These are phyloP conservation scores for Thraustochytrium striatum DNA, from an alignment of 352 stramenopile species.

Conservation along the genomic window DNA sequence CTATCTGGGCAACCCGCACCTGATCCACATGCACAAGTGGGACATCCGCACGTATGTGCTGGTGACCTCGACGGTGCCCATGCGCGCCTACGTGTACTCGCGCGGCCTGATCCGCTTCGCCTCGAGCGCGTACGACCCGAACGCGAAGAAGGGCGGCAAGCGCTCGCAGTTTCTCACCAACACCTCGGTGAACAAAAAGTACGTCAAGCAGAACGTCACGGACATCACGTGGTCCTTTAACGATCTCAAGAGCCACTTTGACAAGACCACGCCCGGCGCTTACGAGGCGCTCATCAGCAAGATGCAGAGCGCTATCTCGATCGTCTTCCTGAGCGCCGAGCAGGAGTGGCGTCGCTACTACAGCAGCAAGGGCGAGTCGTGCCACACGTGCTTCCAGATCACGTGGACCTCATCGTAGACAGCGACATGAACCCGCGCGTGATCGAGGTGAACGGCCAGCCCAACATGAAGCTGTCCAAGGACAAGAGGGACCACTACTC, in stretches of 20 bases:
- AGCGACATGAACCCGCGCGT: conserved; percentile 41
- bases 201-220: conserved; percentile 44
- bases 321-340: conserved; percentile 42
- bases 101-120: conserved; percentile 41
- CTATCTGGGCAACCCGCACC: conserved; percentile 45
- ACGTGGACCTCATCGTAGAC: conserved; percentile 46
- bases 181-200: conserved; percentile 49
- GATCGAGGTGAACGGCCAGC: conserved; percentile 47
- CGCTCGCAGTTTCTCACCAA: conserved; percentile 47
- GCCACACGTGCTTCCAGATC: conserved; percentile 44
- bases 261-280: background rate
- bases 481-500: conserved; percentile 43
- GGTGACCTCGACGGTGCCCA: conserved; percentile 37
- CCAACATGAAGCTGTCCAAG: conserved; percentile 48
- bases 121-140: conserved; percentile 31
- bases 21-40: conserved; percentile 44
- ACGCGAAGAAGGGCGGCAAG: conserved; percentile 30
- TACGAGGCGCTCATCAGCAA: conserved; percentile 37
- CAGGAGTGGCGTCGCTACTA: conserved; percentile 45
- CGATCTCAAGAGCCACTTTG: conserved; percentile 17
- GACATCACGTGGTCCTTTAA: conserved; percentile 38
- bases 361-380: conserved; percentile 28
- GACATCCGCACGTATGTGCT: conserved; percentile 45
- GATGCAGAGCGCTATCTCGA: conserved; percentile 39
- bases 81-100: conserved; percentile 35